phyloP scores from a whole-genome alignment of 2,329 filamentous ascomycete genomes.

The Cytospora leucostoma region DNA sequence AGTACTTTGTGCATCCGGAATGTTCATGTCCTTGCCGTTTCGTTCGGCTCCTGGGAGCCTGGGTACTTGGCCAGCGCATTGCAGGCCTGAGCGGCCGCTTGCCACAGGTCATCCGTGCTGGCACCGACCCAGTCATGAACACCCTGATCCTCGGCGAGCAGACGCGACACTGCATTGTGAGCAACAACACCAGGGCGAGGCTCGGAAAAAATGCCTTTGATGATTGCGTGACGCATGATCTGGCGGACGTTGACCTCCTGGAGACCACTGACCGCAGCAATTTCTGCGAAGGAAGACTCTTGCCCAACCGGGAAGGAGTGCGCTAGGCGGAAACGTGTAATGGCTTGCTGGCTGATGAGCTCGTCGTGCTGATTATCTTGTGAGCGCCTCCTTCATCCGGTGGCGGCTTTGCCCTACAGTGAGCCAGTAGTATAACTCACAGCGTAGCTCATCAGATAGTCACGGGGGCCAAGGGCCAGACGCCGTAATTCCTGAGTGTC shows the following conservation, averaged over 20 bases:
- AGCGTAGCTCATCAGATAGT: conserved; percentile 32
- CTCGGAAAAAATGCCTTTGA: conserved; percentile 28
- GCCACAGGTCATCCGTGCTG: conserved; percentile 30
- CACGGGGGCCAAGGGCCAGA: conserved; percentile 31
- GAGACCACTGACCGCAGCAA: conserved; percentile 29
- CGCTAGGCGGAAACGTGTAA: conserved; percentile 30
- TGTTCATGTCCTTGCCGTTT: conserved; percentile 23
- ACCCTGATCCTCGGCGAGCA: conserved; percentile 29
- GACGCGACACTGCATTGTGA: conserved; percentile 30
- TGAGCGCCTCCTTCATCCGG: too few relatives aligned
- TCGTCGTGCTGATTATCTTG: conserved; percentile 27
- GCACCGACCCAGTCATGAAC: conserved; percentile 30
- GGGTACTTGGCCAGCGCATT: conserved; percentile 29
- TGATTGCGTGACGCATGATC: conserved; percentile 27
- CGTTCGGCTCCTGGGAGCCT: conserved; percentile 29
- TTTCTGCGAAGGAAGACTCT: conserved; percentile 30
- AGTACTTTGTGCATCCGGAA: neutral
- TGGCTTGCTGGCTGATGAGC: conserved; percentile 34
- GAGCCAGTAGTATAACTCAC: neutral
- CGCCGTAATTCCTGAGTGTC: conserved; percentile 31
- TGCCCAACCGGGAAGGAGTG: conserved; percentile 31
- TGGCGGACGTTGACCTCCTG: conserved; percentile 27
- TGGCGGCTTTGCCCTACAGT: too few relatives aligned
- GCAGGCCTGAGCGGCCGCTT: conserved; percentile 29
- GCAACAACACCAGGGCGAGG: conserved; percentile 27